Evolutionary conservation across 192 early-diverging fungal species (phyloP).

Genomic region (Rhizophagus sp.): DNA sequence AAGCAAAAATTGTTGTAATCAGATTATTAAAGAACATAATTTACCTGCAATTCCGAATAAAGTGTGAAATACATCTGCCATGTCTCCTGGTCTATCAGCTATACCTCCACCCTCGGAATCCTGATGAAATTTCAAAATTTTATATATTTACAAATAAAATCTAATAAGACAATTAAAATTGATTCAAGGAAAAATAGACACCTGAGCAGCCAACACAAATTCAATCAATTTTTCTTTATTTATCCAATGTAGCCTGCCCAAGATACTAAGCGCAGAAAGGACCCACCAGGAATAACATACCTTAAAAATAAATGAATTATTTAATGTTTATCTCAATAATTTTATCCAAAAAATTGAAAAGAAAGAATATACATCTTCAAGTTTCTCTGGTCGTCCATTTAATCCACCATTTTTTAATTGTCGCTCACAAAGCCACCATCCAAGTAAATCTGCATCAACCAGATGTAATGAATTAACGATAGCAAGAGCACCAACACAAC

Average conservation of each 20-base stretch:
- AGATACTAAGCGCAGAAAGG: constrained; percentile 78
- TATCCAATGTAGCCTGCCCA: constrained; percentile 86
- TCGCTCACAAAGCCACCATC: constrained; percentile 93
- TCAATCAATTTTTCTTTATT: constrained; percentile 65
- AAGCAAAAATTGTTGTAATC: too few species aligned
- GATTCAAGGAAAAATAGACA: constrained; percentile 26
- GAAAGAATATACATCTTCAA: constrained; percentile 72
- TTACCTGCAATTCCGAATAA: constrained; percentile 89
- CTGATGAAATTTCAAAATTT: constrained; percentile 29
- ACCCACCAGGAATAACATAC: constrained; percentile 99
- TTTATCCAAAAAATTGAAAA: neutral
- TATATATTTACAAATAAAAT: neutral
- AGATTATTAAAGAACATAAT: constrained; percentile 4
- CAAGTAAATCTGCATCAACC: constrained; percentile 80
- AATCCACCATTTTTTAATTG: constrained; percentile 91
- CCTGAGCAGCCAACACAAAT: constrained; percentile 85
- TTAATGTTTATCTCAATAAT: neutral
- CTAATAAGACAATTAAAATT: neutral
- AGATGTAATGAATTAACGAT: constrained; percentile 77
- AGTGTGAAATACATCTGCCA: constrained; percentile 96
- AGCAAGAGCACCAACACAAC: constrained; percentile 85
- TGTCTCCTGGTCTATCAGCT: constrained; percentile 88
- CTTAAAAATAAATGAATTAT: constrained; percentile 34
- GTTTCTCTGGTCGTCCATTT: constrained; percentile 95
- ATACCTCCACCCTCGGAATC: constrained; percentile 89